phyloP scores from a whole-genome alignment of 768 basidiomycete genomes.

The Lactarius sanguifluus region DNA sequence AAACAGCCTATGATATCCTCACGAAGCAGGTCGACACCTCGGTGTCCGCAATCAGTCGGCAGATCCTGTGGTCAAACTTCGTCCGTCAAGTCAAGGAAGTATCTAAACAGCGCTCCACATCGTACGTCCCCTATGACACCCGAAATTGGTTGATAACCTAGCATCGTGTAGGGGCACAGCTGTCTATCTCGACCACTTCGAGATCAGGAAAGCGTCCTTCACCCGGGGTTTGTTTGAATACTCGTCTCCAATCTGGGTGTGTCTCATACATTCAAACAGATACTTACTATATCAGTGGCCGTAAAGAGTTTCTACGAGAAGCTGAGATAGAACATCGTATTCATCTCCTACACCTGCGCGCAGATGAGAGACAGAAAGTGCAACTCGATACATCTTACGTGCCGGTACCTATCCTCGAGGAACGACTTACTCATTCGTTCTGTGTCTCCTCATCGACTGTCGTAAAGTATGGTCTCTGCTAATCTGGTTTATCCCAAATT shows the following conservation, averaged over 20 bases:
- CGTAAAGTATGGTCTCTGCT: slow-evolving; percentile 8
- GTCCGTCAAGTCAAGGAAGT: slow-evolving; percentile 9
- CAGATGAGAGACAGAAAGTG: slow-evolving; percentile 19
- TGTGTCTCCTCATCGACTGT: background rate
- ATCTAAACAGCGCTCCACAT: background rate
- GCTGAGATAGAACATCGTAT: slow-evolving; percentile 15
- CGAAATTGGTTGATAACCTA: background rate
- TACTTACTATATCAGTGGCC: slow-evolving; percentile 18
- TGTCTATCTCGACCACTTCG: slow-evolving; percentile 6
- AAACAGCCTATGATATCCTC: slow-evolving; percentile 11
- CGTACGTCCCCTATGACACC: slow-evolving; percentile 1
- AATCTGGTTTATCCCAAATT: background rate
- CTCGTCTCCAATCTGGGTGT: background rate
- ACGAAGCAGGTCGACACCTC: background rate
- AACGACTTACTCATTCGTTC: slow-evolving; percentile 18
- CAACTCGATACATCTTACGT: slow-evolving; percentile 25
- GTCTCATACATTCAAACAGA: background rate
- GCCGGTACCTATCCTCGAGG: slow-evolving; percentile 11
- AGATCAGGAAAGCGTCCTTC: background rate
- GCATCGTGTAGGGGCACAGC: background rate
- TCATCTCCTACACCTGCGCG: slow-evolving; percentile 6
- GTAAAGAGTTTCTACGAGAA: slow-evolving; percentile 7
- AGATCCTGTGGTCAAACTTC: background rate
- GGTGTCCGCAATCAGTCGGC: background rate
- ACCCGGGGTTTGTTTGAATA: slow-evolving; percentile 11